Evolutionary conservation across 371 early-diverging fungal species (phyloP).

Genomic region (Syncephalastrum racemosum): DNA sequence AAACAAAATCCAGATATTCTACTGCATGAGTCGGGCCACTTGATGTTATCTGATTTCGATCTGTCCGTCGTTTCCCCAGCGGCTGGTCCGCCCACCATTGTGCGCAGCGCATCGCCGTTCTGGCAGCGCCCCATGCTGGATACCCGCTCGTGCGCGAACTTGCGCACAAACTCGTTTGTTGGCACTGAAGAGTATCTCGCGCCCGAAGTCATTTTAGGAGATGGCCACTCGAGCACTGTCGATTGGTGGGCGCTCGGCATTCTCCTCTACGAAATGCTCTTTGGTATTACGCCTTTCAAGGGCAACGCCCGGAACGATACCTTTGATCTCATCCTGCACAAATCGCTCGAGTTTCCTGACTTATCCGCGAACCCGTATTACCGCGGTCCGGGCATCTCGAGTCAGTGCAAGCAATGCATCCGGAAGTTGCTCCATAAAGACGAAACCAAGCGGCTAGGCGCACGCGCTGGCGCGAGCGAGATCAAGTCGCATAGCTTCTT

Average conservation of each 20-base stretch:
- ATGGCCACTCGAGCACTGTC: constrained; percentile 95
- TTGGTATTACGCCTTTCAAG: constrained; percentile 91
- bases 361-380: constrained; percentile 24
- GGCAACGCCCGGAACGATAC: constrained; percentile 82
- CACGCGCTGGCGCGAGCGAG: constrained; percentile 88
- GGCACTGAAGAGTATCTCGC: constrained; percentile 99
- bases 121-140: constrained; percentile 67
- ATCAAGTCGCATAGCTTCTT: constrained; percentile 92
- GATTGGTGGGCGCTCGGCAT: constrained; percentile 97
- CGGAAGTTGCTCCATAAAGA: constrained; percentile 81
- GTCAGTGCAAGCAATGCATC: constrained; percentile 71
- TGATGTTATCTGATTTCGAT: constrained; percentile 96
- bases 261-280: constrained; percentile 91
- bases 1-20: constrained; percentile 66
- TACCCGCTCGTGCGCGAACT: constrained; percentile 80
- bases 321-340: constrained; percentile 76
- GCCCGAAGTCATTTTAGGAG: constrained; percentile 97
- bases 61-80: constrained; percentile 78
- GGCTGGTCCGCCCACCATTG: constrained; percentile 64
- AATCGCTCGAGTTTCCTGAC: constrained; percentile 72
- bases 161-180: constrained; percentile 93
- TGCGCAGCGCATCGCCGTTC: constrained; percentile 60
- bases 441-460: constrained; percentile 81
- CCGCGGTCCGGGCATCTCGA: constrained; percentile 23
- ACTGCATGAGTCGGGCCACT: constrained; percentile 89